Conservation (phyloP, 2,329 filamentous ascomycete genomes). For the Aspergillus novofumigatus region DNA sequence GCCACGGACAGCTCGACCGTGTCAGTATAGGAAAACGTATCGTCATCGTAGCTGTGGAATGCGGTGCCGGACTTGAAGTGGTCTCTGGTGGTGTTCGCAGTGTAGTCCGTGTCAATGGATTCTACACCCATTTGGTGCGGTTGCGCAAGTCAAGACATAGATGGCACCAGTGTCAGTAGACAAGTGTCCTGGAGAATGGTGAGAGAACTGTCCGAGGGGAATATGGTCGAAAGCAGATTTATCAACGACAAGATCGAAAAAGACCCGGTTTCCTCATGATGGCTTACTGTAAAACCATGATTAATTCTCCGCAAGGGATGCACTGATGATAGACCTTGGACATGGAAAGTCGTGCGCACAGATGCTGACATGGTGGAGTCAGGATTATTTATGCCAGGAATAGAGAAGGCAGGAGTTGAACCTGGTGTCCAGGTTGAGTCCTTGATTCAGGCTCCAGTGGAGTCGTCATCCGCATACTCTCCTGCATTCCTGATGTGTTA, state of each 20-base stretch:
- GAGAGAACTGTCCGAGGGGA: not conserved
- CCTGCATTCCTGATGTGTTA: not conserved
- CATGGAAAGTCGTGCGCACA: not conserved
- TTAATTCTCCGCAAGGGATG: not conserved
- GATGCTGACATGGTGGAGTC: not conserved
- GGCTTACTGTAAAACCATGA: not conserved
- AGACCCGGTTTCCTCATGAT: not conserved
- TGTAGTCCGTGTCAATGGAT: constrained; percentile 12
- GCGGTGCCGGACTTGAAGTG: constrained; percentile 5
- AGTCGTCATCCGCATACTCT: not conserved
- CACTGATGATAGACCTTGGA: not conserved
- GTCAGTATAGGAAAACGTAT: not conserved
- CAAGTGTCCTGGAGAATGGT: not conserved
- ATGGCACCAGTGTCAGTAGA: not conserved
- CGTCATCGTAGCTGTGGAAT: constrained; percentile 4
- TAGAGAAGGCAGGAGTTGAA: not conserved
- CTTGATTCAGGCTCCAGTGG: not conserved
- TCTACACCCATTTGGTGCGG: constrained; percentile 13
- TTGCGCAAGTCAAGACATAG: not conserved
- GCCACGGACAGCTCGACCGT: constrained; percentile 18
- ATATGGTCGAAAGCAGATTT: not conserved
- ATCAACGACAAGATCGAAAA: not conserved
- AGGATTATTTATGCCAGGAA: not conserved
- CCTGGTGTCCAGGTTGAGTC: not conserved
- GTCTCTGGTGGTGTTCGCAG: constrained; percentile 10